Base-by-base conservation (phyloP, 2,329 filamentous ascomycete species). In the Diaporthe sp. region DNA sequence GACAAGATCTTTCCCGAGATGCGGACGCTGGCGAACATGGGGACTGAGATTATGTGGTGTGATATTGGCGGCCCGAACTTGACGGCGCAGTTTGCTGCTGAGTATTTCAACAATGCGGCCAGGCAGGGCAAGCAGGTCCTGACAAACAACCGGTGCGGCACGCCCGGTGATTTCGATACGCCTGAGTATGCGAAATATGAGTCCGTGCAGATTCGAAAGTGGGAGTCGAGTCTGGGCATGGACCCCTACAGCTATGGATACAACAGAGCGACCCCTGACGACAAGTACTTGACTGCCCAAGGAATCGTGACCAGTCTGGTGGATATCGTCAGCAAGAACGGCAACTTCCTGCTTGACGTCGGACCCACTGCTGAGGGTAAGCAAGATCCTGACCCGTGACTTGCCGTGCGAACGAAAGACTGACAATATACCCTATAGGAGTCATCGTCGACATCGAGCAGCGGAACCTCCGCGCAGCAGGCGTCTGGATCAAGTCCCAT, bases 401-500 rank as follows among this genome's bases (percentile, higher is more conserved):
- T 12, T n/a, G 12, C 22, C 25, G 10, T 35, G 1, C 30, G 7
- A 7, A 30, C 15, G 12, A 2, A 2, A 6, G 25, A 19, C 52
- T 67, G 13, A 66, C 45, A 40, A 9, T 2, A 10, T 0, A 28
- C 6, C 1, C 22, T 6, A 4, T 45, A 76, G 74, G 74, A 5
- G 55, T 61, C 19, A 75, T 76, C 57, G 64, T 76, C 40, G 75
- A 64, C 15, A 54, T 75, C 13, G 64, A 70, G 80, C 80, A 85
- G 45, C 79, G 83, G 0, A 85, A 87, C 76, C 80, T 92, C 22
- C 82, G 85, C 0, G 84, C 85, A 54, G 89, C 89, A 0, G 90
- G 90, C 0, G 76, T 68, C 1, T 91, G 89, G 89, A 89, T 91
- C 71, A 84, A 85, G 40, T 77, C 77, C 0, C 89, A 91, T 78